These are phyloP conservation scores for Mortierella sp. DNA, from an alignment of 371 early-diverging fungal species.

Conservation along the genomic window DNA sequence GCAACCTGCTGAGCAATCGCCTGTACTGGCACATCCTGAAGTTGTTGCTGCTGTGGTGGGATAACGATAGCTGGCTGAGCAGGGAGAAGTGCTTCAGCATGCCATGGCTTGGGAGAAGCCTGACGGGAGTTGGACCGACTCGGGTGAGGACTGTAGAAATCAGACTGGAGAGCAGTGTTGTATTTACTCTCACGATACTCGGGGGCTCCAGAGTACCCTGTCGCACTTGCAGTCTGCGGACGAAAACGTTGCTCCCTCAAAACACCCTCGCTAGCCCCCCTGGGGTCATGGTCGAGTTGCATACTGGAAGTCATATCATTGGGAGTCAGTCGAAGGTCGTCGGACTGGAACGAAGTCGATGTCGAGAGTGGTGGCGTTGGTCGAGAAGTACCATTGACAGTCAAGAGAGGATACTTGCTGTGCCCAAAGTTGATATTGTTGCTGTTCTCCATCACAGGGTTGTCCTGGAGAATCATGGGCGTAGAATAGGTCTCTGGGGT, in stretches of 20 bases:
- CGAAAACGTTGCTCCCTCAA: background rate
- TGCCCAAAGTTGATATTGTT: background rate
- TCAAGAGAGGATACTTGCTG: background rate
- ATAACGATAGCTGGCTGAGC: background rate
- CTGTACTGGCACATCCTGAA: background rate
- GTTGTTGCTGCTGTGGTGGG: background rate
- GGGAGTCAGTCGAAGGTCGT: background rate
- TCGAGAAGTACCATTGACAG: background rate
- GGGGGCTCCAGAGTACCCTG: conserved; percentile 7
- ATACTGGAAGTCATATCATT: background rate
- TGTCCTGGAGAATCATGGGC: background rate
- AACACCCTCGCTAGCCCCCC: background rate
- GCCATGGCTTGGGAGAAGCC: conserved; percentile 9
- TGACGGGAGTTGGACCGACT: conserved; percentile 16
- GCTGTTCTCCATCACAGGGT: background rate
- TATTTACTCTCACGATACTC: background rate
- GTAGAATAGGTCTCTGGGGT: conserved; percentile 6
- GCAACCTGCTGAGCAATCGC: background rate
- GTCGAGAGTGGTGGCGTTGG: background rate
- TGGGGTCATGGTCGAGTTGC: no score
- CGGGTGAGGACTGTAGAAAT: background rate
- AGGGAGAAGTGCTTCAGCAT: background rate
- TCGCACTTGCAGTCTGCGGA: background rate
- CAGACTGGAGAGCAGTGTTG: background rate
- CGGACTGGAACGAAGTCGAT: conserved; percentile 11